A percentile compares a stretch with the other conserved stretches of the same genome.
phyloP scores from a whole-genome alignment of 805 yeast genomes.

The Myxozyma udenii region DNA sequence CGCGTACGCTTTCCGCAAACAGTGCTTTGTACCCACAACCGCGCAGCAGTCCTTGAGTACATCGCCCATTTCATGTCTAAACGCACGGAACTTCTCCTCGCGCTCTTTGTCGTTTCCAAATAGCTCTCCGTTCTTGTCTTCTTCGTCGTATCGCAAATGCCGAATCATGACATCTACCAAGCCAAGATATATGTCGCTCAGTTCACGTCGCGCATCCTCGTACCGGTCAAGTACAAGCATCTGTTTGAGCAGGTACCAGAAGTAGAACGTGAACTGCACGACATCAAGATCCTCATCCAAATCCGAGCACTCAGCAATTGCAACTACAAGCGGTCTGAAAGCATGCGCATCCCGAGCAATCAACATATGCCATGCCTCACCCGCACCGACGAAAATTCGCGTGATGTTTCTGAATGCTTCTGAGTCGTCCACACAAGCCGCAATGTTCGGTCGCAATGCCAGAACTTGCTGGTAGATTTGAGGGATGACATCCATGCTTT shows the following conservation, averaged over 20 bases:
- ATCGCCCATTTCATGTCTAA: slow-evolving; percentile 96
- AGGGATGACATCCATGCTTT: slow-evolving; percentile 51
- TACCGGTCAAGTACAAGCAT: slow-evolving; percentile 60
- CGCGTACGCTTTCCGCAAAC: slow-evolving; percentile 67
- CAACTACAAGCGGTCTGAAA: slow-evolving; percentile 70
- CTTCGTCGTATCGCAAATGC: slow-evolving; percentile 72
- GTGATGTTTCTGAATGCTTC: slow-evolving; percentile 69
- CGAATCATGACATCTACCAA: slow-evolving; percentile 59
- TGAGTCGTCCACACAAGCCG: slow-evolving; percentile 49
- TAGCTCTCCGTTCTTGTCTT: slow-evolving; percentile 43
- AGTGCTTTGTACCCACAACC: slow-evolving; percentile 72
- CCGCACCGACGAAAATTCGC: slow-evolving; percentile 82
- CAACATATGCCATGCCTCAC: slow-evolving; percentile 90
- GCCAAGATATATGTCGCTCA: slow-evolving; percentile 54
- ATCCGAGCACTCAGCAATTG: slow-evolving; percentile 65
- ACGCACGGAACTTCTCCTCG: slow-evolving; percentile 89
- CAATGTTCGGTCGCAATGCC: slow-evolving; percentile 50
- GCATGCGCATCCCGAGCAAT: slow-evolving; percentile 68
- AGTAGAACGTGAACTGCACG: slow-evolving; percentile 84
- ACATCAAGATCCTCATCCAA: slow-evolving; percentile 82
- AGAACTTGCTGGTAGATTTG: slow-evolving; percentile 69
- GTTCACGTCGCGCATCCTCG: slow-evolving; percentile 49
- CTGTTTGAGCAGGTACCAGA: slow-evolving; percentile 83
- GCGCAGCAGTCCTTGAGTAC: slow-evolving; percentile 95
- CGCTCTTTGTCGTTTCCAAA: slow-evolving; percentile 71